A percentile compares a stretch with the other conserved stretches of the same genome.
Evolutionary conservation across 495 filamentous ascomycete genomes (phyloP).

Genomic region (Podospora pseudoanserina): DNA sequence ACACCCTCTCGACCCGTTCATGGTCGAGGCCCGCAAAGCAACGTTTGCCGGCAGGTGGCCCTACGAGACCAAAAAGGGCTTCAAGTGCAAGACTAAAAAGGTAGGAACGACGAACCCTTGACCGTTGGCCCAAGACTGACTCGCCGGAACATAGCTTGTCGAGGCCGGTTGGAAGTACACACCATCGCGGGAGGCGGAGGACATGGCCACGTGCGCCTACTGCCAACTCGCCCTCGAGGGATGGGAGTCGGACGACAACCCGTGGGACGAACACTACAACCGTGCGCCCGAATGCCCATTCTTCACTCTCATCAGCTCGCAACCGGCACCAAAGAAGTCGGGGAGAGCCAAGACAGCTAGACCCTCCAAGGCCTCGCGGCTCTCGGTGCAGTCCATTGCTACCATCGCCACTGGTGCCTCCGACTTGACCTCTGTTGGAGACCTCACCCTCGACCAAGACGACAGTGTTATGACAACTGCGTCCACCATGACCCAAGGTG

Average conservation of each 20-base stretch:
- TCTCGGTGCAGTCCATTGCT: constrained; percentile 64
- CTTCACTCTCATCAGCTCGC: constrained; percentile 56
- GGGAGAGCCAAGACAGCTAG: constrained; percentile 52
- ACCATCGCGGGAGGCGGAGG: constrained; percentile 71
- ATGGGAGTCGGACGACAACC: constrained; percentile 89
- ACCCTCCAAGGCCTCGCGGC: constrained; percentile 64
- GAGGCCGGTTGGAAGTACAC: constrained; percentile 92
- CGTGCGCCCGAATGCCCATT: constrained; percentile 79
- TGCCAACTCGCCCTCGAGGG: constrained; percentile 81
- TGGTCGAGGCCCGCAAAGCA: constrained; percentile 70
- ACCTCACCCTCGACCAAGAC: constrained; percentile 56
- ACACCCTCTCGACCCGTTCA: constrained; percentile 65
- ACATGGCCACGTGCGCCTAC: constrained; percentile 84
- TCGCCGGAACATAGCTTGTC: constrained; percentile 59
- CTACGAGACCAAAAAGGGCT: constrained; percentile 81
- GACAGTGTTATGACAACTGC: constrained; percentile 64
- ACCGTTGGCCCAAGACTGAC: not conserved
- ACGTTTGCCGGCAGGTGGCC: constrained; percentile 84
- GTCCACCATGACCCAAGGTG: constrained; percentile 52
- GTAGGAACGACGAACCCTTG: constrained; percentile 41
- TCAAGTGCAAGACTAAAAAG: constrained; percentile 83
- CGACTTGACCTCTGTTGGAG: constrained; percentile 46
- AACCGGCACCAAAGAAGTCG: constrained; percentile 46
- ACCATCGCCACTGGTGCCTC: constrained; percentile 54
- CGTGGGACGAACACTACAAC: constrained; percentile 79